Base-by-base conservation (phyloP, 345 rosid genomes). In the Linum lewisii region DNA sequence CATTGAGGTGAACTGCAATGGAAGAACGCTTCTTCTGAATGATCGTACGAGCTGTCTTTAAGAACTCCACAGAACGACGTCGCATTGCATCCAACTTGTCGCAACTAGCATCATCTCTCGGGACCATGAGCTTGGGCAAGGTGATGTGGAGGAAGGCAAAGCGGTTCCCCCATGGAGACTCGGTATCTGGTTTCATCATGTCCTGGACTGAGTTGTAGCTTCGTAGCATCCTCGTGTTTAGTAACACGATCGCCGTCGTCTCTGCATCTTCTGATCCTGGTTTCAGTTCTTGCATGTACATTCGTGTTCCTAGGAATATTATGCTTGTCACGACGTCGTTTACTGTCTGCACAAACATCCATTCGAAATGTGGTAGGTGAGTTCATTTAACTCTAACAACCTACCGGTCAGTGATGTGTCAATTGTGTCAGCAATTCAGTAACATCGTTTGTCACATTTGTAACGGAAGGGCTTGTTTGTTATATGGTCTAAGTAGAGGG, bases 321-420 rank as follows among this genome's bases (percentile, higher is more conserved):
- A 61, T 65, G 3, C 87, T 84, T 5, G 75, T 49, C 2, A 82
- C 73, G 15, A 79, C 82, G 67, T 82, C 87, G 25, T 82, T 79
- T 63, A 82, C 58, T 2, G 82, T 79, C 84, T 82, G 74, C 18
- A 42, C 60, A 21, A 23, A 29, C 34, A 29, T 29, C 0, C 32
- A 6, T 29, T n/a, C n/a, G n/a, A n/a, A n/a, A n/a, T n/a, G n/a
- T n/a, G n/a, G n/a, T n/a, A n/a, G n/a, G n/a, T n/a, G n/a, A n/a
- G n/a, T n/a, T n/a, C n/a, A n/a, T n/a, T n/a, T n/a, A n/a, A n/a
- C n/a, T n/a, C n/a, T n/a, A n/a, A n/a, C n/a, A n/a, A n/a, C n/a
- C n/a, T n/a, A n/a, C n/a, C n/a, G n/a, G n/a, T n/a, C n/a, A n/a
- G n/a, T n/a, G n/a, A n/a, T n/a, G n/a, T n/a, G n/a, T n/a, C n/a